A percentile compares a stretch with the other conserved stretches of the same genome.
Conservation (phyloP, 495 filamentous ascomycete species). For the Hamigera avellanea region DNA sequence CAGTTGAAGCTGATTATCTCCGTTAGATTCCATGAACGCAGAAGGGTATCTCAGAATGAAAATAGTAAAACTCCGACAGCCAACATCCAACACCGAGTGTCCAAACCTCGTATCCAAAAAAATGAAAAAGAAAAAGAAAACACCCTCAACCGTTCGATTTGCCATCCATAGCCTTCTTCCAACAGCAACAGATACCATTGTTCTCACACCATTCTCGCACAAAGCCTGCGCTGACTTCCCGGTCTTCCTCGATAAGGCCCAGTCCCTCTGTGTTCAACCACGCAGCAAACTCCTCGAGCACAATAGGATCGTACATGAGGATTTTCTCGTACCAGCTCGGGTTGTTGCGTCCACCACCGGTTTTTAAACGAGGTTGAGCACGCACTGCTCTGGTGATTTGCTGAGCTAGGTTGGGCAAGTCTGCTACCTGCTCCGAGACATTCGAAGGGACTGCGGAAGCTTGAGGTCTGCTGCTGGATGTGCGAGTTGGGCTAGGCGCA, state of each 20-base stretch:
- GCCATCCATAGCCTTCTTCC: constrained; percentile 16
- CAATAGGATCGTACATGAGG: constrained; percentile 83
- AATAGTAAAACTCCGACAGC: too few relatives aligned
- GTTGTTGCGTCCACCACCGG: constrained; percentile 9
- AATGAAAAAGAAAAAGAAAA: too few relatives aligned
- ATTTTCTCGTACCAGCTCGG: constrained; percentile 83
- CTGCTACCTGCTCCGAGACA: constrained; percentile 2
- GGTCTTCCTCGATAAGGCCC: constrained; percentile 46
- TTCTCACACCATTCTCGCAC: constrained; percentile 83
- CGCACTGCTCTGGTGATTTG: constrained; percentile 58
- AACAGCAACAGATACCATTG: constrained; percentile 62
- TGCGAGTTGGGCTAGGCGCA: constrained; percentile 1
- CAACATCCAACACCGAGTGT: too few relatives aligned
- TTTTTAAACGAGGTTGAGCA: constrained; percentile 33
- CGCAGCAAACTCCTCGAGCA: constrained; percentile 71
- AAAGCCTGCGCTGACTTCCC: constrained; percentile 43
- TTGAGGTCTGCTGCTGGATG: not conserved
- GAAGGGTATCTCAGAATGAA: too few relatives aligned
- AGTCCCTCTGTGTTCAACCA: constrained; percentile 75
- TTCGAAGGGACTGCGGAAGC: not conserved
- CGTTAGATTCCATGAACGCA: too few relatives aligned
- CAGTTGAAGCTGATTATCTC: too few relatives aligned
- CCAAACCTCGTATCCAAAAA: too few relatives aligned
- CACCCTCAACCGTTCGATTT: not conserved
- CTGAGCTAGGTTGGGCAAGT: constrained; percentile 33